Conservation (phyloP, 305 asterid genomes). For the Fraxinus sp. region DNA sequence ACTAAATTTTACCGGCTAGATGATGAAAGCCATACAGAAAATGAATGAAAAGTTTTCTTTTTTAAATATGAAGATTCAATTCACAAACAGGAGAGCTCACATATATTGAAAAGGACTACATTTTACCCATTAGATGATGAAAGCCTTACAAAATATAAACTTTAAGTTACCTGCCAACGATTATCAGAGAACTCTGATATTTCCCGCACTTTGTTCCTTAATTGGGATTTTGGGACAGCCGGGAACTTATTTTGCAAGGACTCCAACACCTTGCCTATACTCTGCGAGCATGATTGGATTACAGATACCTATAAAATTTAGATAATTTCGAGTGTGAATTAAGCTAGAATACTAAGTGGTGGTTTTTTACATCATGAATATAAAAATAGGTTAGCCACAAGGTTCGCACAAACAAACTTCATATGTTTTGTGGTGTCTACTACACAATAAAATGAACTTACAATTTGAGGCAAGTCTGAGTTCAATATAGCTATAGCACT, state of each 20-base stretch:
- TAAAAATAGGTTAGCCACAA: background rate
- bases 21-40: background rate
- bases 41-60: background rate
- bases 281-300: constrained; percentile 56
- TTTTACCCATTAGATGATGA: background rate
- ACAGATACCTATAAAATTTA: constrained; percentile 49
- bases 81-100: background rate
- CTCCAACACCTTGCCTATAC: constrained; percentile 61
- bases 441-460: constrained; percentile 38
- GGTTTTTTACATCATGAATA: background rate
- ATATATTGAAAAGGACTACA: background rate
- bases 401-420: background rate
- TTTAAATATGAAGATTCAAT: background rate
- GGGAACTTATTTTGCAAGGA: constrained; percentile 62
- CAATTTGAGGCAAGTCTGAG: constrained; percentile 71
- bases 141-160: background rate
- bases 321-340: background rate
- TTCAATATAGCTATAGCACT: constrained; percentile 47
- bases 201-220: constrained; percentile 77
- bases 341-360: background rate
- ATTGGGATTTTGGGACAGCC: constrained; percentile 51
- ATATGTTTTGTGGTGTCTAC: background rate
- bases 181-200: constrained; percentile 66
- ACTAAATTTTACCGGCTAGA: background rate
- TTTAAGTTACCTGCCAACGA: constrained; percentile 74